phyloP scores from a whole-genome alignment of 805 yeast species.

The Kluyveromyces siamensis region DNA sequence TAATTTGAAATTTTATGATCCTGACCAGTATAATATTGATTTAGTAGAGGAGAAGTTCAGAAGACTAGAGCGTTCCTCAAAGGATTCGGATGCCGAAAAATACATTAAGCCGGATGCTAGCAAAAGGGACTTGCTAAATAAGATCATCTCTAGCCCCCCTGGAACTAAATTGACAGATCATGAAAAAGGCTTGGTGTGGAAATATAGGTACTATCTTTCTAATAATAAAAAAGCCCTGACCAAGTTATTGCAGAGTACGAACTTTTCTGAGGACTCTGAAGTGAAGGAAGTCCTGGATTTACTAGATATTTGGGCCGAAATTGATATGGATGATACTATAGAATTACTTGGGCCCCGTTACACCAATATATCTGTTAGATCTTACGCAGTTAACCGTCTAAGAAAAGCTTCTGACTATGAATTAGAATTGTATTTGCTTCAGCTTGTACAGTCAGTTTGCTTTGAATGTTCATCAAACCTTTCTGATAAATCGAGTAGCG shows the following conservation, averaged over 20 bases:
- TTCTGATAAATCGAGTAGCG: constrained; percentile 25
- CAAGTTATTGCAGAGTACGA: constrained; percentile 77
- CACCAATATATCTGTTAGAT: constrained; percentile 61
- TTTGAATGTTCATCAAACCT: constrained; percentile 44
- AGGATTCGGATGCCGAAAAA: constrained; percentile 65
- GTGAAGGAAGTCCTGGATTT: constrained; percentile 69
- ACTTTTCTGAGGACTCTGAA: constrained; percentile 82
- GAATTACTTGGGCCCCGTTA: constrained; percentile 78
- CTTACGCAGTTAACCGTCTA: constrained; percentile 81
- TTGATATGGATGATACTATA: constrained; percentile 75
- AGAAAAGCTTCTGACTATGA: constrained; percentile 73
- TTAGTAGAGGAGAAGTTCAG: constrained; percentile 87
- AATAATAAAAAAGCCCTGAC: constrained; percentile 60
- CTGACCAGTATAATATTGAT: constrained; percentile 59
- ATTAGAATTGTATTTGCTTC: constrained; percentile 71
- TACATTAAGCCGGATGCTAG: constrained; percentile 86
- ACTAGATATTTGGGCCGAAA: constrained; percentile 60
- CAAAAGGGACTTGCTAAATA: constrained; percentile 61
- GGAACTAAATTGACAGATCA: constrained; percentile 71
- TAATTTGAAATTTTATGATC: constrained; percentile 47
- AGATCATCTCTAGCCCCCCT: constrained; percentile 69
- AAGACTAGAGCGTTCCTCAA: constrained; percentile 73
- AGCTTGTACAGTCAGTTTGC: constrained; percentile 83
- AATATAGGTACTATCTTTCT: constrained; percentile 74
- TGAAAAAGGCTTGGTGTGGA: constrained; percentile 86